Conservation (phyloP, 768 basidiomycete genomes). For the Cyclocybe aegerita region DNA sequence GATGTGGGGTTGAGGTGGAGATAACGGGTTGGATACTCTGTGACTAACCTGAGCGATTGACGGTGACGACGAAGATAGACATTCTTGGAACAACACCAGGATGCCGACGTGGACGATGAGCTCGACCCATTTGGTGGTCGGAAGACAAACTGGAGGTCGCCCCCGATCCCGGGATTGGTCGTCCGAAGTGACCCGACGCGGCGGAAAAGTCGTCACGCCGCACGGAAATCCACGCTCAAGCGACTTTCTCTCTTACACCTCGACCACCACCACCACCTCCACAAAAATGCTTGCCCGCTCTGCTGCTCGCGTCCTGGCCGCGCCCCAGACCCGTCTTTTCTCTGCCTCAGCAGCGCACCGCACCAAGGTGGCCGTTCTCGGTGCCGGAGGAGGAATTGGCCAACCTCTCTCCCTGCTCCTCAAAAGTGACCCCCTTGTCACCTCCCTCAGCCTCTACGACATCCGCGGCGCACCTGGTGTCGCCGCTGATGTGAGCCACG, state of each 20-base stretch:
- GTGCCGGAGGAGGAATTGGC: conserved; percentile 98
- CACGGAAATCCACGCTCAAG: neutral
- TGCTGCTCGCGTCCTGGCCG: conserved; percentile 54
- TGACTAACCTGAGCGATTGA: too few relatives aligned
- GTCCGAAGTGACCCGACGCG: conserved; percentile 14
- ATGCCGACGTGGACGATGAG: too few relatives aligned
- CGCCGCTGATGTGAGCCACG: conserved; percentile 94
- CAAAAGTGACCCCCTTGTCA: conserved; percentile 90
- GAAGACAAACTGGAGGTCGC: neutral
- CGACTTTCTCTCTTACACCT: conserved; percentile 7
- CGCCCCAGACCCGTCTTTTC: conserved; percentile 63
- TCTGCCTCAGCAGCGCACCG: conserved; percentile 70
- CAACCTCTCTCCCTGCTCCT: conserved; percentile 94
- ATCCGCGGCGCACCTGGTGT: conserved; percentile 96
- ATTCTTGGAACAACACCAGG: too few relatives aligned
- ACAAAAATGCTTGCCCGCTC: conserved; percentile 63
- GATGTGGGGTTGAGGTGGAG: too few relatives aligned
- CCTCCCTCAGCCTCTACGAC: conserved; percentile 86
- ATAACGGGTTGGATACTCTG: too few relatives aligned
- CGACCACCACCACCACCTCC: conserved; percentile 16
- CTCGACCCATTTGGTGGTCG: neutral
- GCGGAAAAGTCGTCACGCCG: conserved; percentile 5
- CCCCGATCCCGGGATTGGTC: neutral
- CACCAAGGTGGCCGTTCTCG: conserved; percentile 94
- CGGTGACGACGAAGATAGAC: too few relatives aligned